Evolutionary conservation across 2,329 filamentous ascomycete genomes (phyloP), one percentile per base, ranked within the genome.

Genomic region (Fusarium tjaetaba): DNA sequence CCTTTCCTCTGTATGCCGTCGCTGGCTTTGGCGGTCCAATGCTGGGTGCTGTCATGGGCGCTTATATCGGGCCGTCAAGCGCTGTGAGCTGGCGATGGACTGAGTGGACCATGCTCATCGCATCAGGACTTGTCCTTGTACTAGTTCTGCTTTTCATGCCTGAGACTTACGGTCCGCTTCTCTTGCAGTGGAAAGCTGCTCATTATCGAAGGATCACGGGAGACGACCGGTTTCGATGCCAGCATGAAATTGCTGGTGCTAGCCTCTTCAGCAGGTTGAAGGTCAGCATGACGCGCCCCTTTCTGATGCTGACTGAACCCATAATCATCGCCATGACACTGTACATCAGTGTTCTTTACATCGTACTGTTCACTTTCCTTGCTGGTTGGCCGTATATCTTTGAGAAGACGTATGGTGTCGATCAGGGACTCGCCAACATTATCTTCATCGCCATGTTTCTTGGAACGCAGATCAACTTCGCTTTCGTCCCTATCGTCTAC

Each of bases 41-140:
- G 76, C 52, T 84, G 0, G 83, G 83, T 3, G 81, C 82, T 7
- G 77, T 84, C 0, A 82, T 87, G 65, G 90, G 90, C 8, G 90
- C 89, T 10, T 93, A 92, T 67, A 91, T 93, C 60, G 90, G 91
- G 55, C 85, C 90, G 59, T 88, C 87, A 61, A 85, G 84, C 7
- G n/a, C 51, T 0, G 77, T 80, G 4, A 85, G 83, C 56, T 93
- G 91, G 87, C 84, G 88, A n/a, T 92, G 89, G 89, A 84, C 85
- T 0, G 91, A 92, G 78, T 93, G 91, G 81, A 85, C 90, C 3
- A 85, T 92, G 65, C 81, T 92, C 38, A 92, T 93, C 57, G 90
- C 90, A 85, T 86, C 90, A 1, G 88, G 85, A 0, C 78, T 87
- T 11, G 81, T 91, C 65, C 84, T 92, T 30, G 79, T 84, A n/a